Conservation (phyloP, 2,329 filamentous ascomycete genomes). For the Calonectria henricotiae region DNA sequence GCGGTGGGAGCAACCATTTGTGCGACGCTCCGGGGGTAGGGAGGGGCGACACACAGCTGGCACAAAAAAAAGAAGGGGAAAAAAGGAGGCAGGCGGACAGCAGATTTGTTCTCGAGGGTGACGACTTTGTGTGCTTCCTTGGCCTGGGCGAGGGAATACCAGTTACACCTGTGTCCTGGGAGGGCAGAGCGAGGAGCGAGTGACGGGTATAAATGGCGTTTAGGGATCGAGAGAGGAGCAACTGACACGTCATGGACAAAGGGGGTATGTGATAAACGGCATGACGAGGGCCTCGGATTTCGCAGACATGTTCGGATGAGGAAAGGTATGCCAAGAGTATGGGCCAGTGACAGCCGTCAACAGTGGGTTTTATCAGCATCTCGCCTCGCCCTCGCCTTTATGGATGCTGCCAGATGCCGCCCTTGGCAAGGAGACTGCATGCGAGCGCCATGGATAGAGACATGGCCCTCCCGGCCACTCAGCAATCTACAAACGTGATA, state of each 20-base stretch:
- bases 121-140: slow-evolving; percentile 25
- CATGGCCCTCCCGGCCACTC: background rate
- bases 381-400: background rate
- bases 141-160: slow-evolving; percentile 20
- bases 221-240: slow-evolving; percentile 21
- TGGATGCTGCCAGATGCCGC: slow-evolving; percentile 8
- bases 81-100: slow-evolving; percentile 30
- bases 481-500: background rate
- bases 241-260: slow-evolving; percentile 36
- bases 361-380: background rate
- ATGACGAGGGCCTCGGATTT: slow-evolving; percentile 7
- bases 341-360: slow-evolving; percentile 11
- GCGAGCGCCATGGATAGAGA: background rate
- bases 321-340: background rate
- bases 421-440: background rate
- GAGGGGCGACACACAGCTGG: slow-evolving; percentile 14
- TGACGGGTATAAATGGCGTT: slow-evolving; percentile 35
- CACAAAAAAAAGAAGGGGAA: no score
- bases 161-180: slow-evolving; percentile 47
- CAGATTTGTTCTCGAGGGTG: slow-evolving; percentile 27
- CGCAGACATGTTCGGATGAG: background rate
- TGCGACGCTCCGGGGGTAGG: slow-evolving; percentile 37
- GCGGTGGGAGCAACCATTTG: slow-evolving; percentile 45
- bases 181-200: slow-evolving; percentile 37
- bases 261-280: background rate